Percentiles rank a stretch among this genome's conserved stretches.
phyloP scores from a whole-genome alignment of 257 asterid genomes.

The Handroanthus guayacan region DNA sequence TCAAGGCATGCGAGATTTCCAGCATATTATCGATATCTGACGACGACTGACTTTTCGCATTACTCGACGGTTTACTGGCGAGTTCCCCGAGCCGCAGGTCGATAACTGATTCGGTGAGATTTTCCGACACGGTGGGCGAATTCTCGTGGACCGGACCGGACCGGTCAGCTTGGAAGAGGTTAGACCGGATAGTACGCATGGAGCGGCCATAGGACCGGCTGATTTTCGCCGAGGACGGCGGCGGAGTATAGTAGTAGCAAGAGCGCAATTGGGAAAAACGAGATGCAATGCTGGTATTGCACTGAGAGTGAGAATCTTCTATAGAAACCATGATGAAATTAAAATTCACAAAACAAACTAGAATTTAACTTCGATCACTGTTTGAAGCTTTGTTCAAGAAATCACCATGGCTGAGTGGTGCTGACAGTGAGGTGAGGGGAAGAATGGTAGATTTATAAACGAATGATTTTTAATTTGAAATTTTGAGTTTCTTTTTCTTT shows the following conservation, averaged over 20 bases:
- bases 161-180: conserved; percentile 41
- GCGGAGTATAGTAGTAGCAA: conserved; percentile 51
- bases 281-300: conserved; percentile 3
- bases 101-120: conserved; percentile 56
- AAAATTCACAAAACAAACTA: neutral
- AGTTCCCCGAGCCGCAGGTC: conserved; percentile 66
- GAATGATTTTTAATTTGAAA: neutral
- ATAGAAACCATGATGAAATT: conserved; percentile 44
- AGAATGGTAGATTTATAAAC: neutral
- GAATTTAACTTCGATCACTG: neutral
- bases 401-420: neutral
- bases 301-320: conserved; percentile 45
- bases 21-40: conserved; percentile 38
- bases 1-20: conserved; percentile 57
- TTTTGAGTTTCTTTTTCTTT: neutral
- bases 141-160: conserved; percentile 23
- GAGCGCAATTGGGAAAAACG: conserved; percentile 39
- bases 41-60: conserved; percentile 27
- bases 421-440: neutral
- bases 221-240: conserved; percentile 44
- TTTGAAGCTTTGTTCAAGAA: neutral
- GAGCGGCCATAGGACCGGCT: conserved; percentile 52
- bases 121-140: conserved; percentile 41
- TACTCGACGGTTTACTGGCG: conserved; percentile 38
- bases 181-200: conserved; percentile 53